Evolutionary conservation across 176 grass and related monocot species (phyloP), one percentile per base, ranked within the genome.

Genomic region (Paspalum vaginatum): DNA sequence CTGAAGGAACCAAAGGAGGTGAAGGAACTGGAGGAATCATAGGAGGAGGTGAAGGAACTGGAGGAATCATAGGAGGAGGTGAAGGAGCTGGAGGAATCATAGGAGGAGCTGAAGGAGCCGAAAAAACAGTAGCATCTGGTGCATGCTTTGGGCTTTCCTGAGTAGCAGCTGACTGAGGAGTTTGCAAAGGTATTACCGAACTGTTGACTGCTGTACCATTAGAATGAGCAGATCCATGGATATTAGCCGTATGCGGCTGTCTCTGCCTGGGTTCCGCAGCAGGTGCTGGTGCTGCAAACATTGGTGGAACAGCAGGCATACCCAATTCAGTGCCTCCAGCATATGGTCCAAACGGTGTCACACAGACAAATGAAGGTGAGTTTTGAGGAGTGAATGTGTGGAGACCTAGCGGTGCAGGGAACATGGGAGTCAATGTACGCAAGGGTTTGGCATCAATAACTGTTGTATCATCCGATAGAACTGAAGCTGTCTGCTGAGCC

Each of bases 361-460:
- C 74, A 82, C 91, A 93, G 24, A 93, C 69, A 89, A 91, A 83
- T 5, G 88, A 89, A 64, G 91, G 75, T 45, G 83, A 84, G 76
- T 87, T 89, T 54, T 89, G 84, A 77, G 81, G 84, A 58, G 81
- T 81, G 78, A 82, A 97, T 51, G 88, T 89, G 84, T 89, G 80
- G 27, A 91, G 60, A 39, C 94, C 91, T 4, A 91, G 86, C n/a
- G 91, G 70, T 2, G 91, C 88, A 51, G 94, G 94, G 63, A 93
- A 93, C 94, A 97, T 97, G 32, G 94, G 94, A 66, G 91, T 83
- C 76, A 97, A 81, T 54, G 86, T 89, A 68, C 88, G 85, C 84
- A 97, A 80, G 59, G 94, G 94, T 79, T 97, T 91, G 52, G 88
- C 91, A 61, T 97, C 94, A 38, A 97, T 12, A 48, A 91, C 91